phyloP scores from a whole-genome alignment of 192 early-diverging fungal species.

The Spinellus fusiger region DNA sequence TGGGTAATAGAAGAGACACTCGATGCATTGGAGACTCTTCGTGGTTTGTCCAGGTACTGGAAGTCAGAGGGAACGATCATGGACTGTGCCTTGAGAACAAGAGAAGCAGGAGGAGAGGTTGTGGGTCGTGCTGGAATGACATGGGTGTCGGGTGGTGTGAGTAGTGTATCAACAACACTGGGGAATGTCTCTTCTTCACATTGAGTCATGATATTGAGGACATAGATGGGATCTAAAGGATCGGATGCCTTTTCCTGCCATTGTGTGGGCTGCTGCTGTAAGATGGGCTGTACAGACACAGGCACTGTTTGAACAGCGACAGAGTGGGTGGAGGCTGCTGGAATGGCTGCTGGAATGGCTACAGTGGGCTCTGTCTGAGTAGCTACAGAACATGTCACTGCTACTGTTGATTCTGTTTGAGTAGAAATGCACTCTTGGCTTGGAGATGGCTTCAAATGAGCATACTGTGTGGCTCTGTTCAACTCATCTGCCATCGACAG shows the following conservation, averaged over 20 bases:
- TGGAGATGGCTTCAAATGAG: background rate
- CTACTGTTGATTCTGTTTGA: background rate
- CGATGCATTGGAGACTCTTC: background rate
- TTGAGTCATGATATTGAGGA: background rate
- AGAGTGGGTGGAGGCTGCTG: constrained; percentile 1
- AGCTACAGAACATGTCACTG: background rate
- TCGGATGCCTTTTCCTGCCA: too few relatives aligned
- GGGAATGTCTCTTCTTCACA: background rate
- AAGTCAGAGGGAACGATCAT: background rate
- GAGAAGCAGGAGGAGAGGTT: background rate
- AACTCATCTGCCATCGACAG: constrained; percentile 12
- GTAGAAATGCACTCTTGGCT: background rate
- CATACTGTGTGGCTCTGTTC: background rate
- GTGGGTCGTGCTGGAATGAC: too few relatives aligned
- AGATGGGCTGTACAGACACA: background rate
- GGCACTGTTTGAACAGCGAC: background rate
- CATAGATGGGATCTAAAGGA: background rate
- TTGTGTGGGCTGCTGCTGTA: too few relatives aligned
- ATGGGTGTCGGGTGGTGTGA: too few relatives aligned
- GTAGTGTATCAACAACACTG: too few relatives aligned
- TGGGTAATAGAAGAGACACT: constrained; percentile 9
- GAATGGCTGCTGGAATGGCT: background rate
- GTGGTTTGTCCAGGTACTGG: background rate
- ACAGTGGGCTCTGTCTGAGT: background rate
- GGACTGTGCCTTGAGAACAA: background rate